These are phyloP conservation scores for Diaporthe destruens DNA, from an alignment of 2,329 filamentous ascomycete species.

Conservation along the genomic window DNA sequence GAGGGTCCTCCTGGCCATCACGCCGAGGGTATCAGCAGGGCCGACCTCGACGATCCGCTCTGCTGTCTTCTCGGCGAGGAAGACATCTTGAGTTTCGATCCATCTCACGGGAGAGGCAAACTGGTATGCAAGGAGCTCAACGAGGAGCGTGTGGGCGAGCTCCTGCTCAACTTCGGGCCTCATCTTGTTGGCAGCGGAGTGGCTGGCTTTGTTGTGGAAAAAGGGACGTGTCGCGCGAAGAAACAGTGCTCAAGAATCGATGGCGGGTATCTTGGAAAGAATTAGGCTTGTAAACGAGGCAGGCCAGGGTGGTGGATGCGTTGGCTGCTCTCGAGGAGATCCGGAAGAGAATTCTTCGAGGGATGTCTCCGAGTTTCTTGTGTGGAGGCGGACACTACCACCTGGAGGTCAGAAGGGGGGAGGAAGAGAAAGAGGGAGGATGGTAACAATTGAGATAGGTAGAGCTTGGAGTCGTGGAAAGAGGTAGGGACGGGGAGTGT, in stretches of 20 bases:
- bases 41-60: slow-evolving; percentile 98
- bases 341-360: slow-evolving; percentile 20
- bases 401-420: slow-evolving; percentile 33
- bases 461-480: not conserved
- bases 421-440: not conserved
- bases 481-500: slow-evolving; percentile 13
- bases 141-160: slow-evolving; percentile 96
- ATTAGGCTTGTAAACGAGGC: slow-evolving; percentile 18
- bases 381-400: slow-evolving; percentile 23
- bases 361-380: not conserved
- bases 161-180: slow-evolving; percentile 99
- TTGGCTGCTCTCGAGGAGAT: slow-evolving; percentile 28
- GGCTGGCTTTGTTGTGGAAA: slow-evolving; percentile 40
- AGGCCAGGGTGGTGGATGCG: not conserved
- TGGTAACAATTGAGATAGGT: not conserved
- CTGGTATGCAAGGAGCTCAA: slow-evolving; percentile 98
- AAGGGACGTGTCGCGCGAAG: slow-evolving; percentile 10
- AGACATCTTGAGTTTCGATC: slow-evolving; percentile 99
- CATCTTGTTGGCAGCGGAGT: slow-evolving; percentile 69
- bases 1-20: slow-evolving; percentile 96
- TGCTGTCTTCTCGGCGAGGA: slow-evolving; percentile 93
- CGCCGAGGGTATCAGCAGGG: slow-evolving; percentile 94
- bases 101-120: slow-evolving; percentile 99
- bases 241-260: slow-evolving; percentile 40
- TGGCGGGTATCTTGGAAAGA: slow-evolving; percentile 40